Conservation (phyloP, 768 basidiomycete genomes). For the Lepiota subincarnata region DNA sequence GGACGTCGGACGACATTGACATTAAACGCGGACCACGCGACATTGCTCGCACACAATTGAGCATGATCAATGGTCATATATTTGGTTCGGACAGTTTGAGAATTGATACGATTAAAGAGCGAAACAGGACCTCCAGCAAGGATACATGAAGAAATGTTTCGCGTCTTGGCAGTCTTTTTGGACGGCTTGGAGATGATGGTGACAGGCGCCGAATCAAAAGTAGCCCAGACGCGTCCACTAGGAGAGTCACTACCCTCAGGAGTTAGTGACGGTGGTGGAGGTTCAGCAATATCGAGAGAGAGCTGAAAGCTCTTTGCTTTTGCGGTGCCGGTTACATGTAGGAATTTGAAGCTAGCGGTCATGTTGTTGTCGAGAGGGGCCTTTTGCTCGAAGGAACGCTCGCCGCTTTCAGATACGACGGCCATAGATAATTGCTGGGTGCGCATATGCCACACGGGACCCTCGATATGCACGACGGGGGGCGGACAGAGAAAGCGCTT, state of each 20-base stretch:
- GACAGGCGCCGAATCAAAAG: conserved; percentile 88
- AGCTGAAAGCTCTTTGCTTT: conserved; percentile 90
- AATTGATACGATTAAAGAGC: conserved; percentile 94
- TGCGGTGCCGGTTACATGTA: conserved; percentile 84
- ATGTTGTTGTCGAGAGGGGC: conserved; percentile 79
- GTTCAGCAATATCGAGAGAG: conserved; percentile 80
- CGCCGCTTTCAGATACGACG: conserved; percentile 78
- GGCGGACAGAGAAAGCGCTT: conserved; percentile 93
- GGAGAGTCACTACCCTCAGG: conserved; percentile 42
- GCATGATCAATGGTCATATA: conserved; percentile 92
- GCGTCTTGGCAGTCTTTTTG: conserved; percentile 95
- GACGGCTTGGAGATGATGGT: conserved; percentile 96
- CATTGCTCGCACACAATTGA: conserved; percentile 82
- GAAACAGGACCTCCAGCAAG: conserved; percentile 86
- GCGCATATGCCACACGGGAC: conserved; percentile 81
- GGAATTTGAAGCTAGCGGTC: conserved; percentile 86
- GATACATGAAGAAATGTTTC: conserved; percentile 88
- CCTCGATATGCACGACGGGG: conserved; percentile 89
- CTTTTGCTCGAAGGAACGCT: conserved; percentile 82
- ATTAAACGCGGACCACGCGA: conserved; percentile 92
- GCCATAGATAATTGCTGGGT: conserved; percentile 81
- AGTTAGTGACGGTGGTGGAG: conserved; percentile 47
- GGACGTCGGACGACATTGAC: conserved; percentile 83
- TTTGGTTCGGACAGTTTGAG: conserved; percentile 94
- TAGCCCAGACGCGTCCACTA: conserved; percentile 78